These are phyloP conservation scores for Craspedostauros australis DNA, from an alignment of 108 stramenopile species.

Conservation along the genomic window DNA sequence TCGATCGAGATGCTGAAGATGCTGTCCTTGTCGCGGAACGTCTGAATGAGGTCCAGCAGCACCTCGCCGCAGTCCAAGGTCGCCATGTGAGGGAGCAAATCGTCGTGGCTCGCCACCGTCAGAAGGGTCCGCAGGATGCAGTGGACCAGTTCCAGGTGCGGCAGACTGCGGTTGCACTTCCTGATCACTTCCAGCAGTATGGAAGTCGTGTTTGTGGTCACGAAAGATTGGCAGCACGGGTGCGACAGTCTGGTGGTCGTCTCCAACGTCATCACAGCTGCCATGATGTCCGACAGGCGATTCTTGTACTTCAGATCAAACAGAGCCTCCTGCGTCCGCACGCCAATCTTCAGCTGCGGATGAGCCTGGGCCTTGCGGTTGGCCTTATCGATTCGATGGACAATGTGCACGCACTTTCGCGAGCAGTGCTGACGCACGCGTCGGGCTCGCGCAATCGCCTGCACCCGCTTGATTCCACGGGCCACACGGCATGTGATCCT, in stretches of 20 bases:
- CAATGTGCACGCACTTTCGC: slow-evolving; percentile 7
- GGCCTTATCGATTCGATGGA: slow-evolving; percentile 23
- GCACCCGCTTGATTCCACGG: slow-evolving; percentile 11
- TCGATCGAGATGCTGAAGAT: slow-evolving; percentile 43
- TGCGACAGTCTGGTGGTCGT: slow-evolving; percentile 57
- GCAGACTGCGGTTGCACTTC: slow-evolving; percentile 85
- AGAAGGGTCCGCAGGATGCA: slow-evolving; percentile 57
- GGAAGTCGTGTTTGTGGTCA: slow-evolving; percentile 44
- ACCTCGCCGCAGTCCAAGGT: slow-evolving; percentile 38
- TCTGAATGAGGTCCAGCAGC: slow-evolving; percentile 78
- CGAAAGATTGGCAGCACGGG: slow-evolving; percentile 65
- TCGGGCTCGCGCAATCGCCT: slow-evolving; percentile 21
- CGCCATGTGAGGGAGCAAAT: slow-evolving; percentile 36
- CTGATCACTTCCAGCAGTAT: slow-evolving; percentile 62
- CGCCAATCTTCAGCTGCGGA: slow-evolving; percentile 30
- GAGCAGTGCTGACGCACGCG: slow-evolving; percentile 9
- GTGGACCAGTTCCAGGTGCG: slow-evolving; percentile 80
- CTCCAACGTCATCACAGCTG: slow-evolving; percentile 62
- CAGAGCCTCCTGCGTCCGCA: slow-evolving; percentile 34
- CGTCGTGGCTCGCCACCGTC: slow-evolving; percentile 59
- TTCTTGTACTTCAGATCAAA: slow-evolving; percentile 44
- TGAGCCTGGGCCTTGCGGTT: slow-evolving; percentile 24
- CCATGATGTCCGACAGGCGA: slow-evolving; percentile 62
- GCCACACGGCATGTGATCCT: slow-evolving; percentile 5
- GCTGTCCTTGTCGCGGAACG: slow-evolving; percentile 79